A percentile compares a stretch with the other conserved stretches of the same genome.
These are phyloP conservation scores for Oehlia diaphana DNA, from an alignment of 192 early-diverging fungal genomes.

Conservation along the genomic window DNA sequence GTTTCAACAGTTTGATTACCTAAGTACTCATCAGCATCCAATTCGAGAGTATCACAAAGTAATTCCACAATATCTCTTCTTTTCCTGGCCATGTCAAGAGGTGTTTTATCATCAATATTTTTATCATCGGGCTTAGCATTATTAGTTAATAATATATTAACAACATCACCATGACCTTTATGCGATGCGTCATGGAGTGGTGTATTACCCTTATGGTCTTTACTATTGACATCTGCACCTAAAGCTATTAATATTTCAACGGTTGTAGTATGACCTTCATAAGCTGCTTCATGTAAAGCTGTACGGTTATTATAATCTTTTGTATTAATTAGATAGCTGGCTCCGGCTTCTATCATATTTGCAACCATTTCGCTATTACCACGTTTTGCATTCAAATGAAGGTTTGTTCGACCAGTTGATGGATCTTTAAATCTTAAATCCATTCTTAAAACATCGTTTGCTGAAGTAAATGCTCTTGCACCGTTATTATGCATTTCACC, in stretches of 20 bases:
- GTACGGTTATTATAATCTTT: slow-evolving; percentile 66
- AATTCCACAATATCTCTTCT: slow-evolving; percentile 9
- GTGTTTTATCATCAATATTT: slow-evolving; percentile 17
- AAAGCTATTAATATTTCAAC: slow-evolving; percentile 50
- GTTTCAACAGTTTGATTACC: neutral
- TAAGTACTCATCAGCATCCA: neutral
- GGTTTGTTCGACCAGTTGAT: slow-evolving; percentile 62
- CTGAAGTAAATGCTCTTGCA: neutral
- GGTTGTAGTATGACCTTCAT: slow-evolving; percentile 45
- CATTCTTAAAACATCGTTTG: slow-evolving; percentile 38
- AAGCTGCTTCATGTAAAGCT: slow-evolving; percentile 55
- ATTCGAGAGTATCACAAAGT: neutral
- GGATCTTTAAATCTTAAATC: slow-evolving; percentile 58
- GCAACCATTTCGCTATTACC: slow-evolving; percentile 53
- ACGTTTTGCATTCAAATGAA: slow-evolving; percentile 65
- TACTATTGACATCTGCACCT: slow-evolving; percentile 58
- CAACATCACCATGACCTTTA: slow-evolving; percentile 48
- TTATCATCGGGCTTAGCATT: slow-evolving; percentile 35
- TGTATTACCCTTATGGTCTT: slow-evolving; percentile 60
- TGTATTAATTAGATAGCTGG: slow-evolving; percentile 56
- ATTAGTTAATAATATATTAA: slow-evolving; percentile 48
- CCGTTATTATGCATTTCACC: slow-evolving; percentile 1
- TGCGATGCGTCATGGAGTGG: slow-evolving; percentile 69
- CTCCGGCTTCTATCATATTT: slow-evolving; percentile 57
- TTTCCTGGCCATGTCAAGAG: slow-evolving; percentile 10